Conservation (phyloP, 331 rosid genomes). For the Spiraea crenata region DNA sequence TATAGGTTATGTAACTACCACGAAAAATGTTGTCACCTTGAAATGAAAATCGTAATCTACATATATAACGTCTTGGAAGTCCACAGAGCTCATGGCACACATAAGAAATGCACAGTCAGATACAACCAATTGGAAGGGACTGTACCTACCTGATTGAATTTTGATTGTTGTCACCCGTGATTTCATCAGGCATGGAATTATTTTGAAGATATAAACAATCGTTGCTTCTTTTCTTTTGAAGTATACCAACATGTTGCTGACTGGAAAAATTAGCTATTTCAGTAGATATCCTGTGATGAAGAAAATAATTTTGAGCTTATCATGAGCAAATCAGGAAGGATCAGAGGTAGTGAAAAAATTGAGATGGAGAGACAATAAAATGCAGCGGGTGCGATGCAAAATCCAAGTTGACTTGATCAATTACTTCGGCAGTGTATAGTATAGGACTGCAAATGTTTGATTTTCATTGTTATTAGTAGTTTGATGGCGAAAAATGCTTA, state of each 20-base stretch:
- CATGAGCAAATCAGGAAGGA: neutral
- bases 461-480: too few species aligned
- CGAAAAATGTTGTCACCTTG: neutral
- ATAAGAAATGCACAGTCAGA: neutral
- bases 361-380: neutral
- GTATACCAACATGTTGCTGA: constrained; percentile 57
- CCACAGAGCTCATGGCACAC: neutral
- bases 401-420: neutral
- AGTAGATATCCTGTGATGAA: constrained; percentile 67
- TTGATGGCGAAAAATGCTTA: too few species aligned
- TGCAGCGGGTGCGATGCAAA: neutral
- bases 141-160: constrained; percentile 55
- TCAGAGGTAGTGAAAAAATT: neutral
- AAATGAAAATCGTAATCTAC: constrained; percentile 3
- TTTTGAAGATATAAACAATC: constrained; percentile 51
- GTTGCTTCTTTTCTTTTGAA: constrained; percentile 63
- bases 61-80: neutral
- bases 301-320: constrained; percentile 15
- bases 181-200: constrained; percentile 43
- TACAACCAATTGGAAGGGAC: constrained; percentile 16
- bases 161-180: constrained; percentile 45
- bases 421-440: too few species aligned
- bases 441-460: too few species aligned
- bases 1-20: constrained; percentile 4
- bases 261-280: constrained; percentile 55